Percentiles rank a stretch among this genome's conserved stretches.
These are phyloP conservation scores for Endoconidiophora polonica DNA, from an alignment of 2,329 filamentous ascomycete genomes.

Conservation along the genomic window DNA sequence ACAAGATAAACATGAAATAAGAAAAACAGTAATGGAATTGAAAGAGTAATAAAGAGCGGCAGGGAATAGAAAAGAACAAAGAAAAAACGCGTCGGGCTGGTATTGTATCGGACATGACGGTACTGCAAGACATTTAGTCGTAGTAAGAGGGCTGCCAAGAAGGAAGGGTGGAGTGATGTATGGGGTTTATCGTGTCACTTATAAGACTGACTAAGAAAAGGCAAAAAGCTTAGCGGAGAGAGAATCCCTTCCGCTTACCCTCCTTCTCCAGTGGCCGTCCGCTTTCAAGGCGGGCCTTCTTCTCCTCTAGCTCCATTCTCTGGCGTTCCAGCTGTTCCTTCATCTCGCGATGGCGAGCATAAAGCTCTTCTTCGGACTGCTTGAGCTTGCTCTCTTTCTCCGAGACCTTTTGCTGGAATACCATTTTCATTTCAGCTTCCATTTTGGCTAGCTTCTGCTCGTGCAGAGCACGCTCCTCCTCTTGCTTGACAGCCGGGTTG, in stretches of 20 bases:
- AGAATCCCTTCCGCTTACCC: conserved; percentile 98
- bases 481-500: conserved; percentile 99
- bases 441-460: conserved; percentile 99
- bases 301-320: conserved; percentile 89
- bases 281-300: conserved; percentile 90
- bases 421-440: conserved; percentile 99
- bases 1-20: conserved; percentile 13
- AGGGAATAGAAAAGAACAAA: conserved; percentile 22
- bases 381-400: conserved; percentile 99
- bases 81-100: conserved; percentile 35
- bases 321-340: conserved; percentile 97
- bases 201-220: neutral
- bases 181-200: conserved; percentile 1
- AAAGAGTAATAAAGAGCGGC: conserved; percentile 18
- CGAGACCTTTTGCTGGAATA: conserved; percentile 99
- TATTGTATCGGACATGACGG: conserved; percentile 42
- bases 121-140: conserved; percentile 33
- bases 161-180: conserved; percentile 10
- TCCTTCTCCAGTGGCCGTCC: conserved; percentile 94
- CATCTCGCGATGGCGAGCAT: conserved; percentile 97
- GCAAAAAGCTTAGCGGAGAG: conserved; percentile 56
- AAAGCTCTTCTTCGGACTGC: conserved; percentile 97
- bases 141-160: conserved; percentile 24
- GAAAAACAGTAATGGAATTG: conserved; percentile 15
- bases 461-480: conserved; percentile 93